Base-by-base conservation (phyloP, 352 stramenopile species). In the Phytophthora aleatoria region DNA sequence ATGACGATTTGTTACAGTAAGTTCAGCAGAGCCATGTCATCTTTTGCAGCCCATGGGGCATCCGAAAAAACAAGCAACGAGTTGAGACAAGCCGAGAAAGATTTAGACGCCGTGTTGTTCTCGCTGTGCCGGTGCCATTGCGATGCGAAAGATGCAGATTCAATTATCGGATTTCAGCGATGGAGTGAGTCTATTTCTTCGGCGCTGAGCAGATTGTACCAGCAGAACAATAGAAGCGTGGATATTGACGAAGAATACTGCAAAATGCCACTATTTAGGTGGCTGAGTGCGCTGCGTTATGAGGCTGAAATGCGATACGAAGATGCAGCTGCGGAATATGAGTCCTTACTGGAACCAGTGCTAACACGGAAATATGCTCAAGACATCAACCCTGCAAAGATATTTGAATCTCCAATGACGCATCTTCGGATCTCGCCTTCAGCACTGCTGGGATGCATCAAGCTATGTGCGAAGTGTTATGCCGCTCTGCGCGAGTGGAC, bases 261-360 rank as follows among this genome's bases (percentile, higher is more conserved):
- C 42, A 55, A 65, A n/a, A 27, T 69, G 9, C 50, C 73, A 36
- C 42, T 74, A 24, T 85, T 89, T 24, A 64, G 57, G 15, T 85
- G 81, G 77, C 33, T 87, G 41, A 50, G 53, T 39, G 64, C 73
- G 11, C 26, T 84, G 33, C 70, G 71, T 24, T 69, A 79, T 26
- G 77, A 86, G 47, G 63, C 84, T 35, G 71, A 85, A 53, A 80
- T 89, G 72, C 64, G 71, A 51, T 91, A 90, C 43, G 84, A 93
- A 85, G 83, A 86, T 33, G 81, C 87, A 27, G 62, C 68, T 9
- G 51, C 47, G 31, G 68, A 73, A 54, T 92, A 87, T 50, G 71
- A 83, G 56, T 35, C 54, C 8, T 31, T 87, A 47, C 41, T 87
- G 27, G 64, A 65, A 44, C 67, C 70, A n/a, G 49, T 85, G 15